A percentile compares a stretch with the other conserved stretches of the same genome.
phyloP scores from a whole-genome alignment of 1,284 basidiomycete genomes.

The Tilletia indica region DNA sequence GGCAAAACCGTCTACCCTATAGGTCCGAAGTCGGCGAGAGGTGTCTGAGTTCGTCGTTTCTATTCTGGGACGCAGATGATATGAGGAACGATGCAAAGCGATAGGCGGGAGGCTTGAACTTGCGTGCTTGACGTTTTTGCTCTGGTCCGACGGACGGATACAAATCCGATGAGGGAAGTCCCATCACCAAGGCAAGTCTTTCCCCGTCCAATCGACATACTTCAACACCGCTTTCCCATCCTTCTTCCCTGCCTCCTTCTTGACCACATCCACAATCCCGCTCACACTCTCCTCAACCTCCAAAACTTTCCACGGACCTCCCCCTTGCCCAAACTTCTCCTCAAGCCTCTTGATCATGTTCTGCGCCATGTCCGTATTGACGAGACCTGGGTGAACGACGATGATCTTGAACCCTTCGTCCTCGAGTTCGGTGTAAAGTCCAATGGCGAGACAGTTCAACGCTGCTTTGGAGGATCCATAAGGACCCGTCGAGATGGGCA shows the following conservation, averaged over 20 bases:
- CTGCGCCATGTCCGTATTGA: constrained; percentile 22
- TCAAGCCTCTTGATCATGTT: constrained; percentile 1
- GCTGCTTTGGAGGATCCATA: constrained; percentile 22
- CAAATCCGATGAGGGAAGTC: too few relatives aligned
- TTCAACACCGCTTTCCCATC: not conserved
- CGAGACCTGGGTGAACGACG: constrained; percentile 22
- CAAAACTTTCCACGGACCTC: constrained; percentile 7
- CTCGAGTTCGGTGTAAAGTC: constrained; percentile 21
- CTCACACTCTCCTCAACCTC: not conserved
- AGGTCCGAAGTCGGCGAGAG: too few relatives aligned
- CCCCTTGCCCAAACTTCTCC: not conserved
- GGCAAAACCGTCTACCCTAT: too few relatives aligned
- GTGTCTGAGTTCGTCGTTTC: too few relatives aligned
- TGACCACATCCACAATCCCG: constrained; percentile 21
- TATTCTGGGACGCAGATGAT: too few relatives aligned
- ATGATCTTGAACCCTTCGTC: constrained; percentile 24
- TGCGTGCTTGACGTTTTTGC: too few relatives aligned
- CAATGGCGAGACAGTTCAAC: constrained; percentile 22
- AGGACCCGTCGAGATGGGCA: constrained; percentile 11
- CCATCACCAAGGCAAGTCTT: constrained; percentile 17
- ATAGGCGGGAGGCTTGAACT: too few relatives aligned
- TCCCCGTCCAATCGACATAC: constrained; percentile 16
- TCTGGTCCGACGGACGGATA: too few relatives aligned
- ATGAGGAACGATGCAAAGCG: too few relatives aligned
- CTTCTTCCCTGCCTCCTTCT: not conserved